Conservation (phyloP, 495 filamentous ascomycete genomes). For the Penicillium arizonense region DNA sequence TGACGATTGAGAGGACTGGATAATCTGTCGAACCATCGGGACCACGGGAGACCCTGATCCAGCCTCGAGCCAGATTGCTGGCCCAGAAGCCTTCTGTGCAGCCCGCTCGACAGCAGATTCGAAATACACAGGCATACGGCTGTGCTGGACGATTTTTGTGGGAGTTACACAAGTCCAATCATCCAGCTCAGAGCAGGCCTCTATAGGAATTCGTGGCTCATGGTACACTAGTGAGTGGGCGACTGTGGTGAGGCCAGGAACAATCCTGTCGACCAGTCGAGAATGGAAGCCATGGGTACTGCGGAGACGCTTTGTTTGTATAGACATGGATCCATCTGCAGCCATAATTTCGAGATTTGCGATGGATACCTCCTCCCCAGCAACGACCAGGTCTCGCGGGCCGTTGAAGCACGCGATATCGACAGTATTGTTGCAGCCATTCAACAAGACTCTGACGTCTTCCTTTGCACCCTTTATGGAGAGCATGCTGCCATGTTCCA, state of each 20-base stretch:
- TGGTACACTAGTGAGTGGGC: slow-evolving; percentile 26
- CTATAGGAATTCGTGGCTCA: slow-evolving; percentile 25
- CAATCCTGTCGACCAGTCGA: slow-evolving; percentile 37
- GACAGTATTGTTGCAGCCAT: not conserved
- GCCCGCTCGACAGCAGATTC: slow-evolving; percentile 33
- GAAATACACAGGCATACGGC: slow-evolving; percentile 43
- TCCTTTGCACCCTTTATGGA: not conserved
- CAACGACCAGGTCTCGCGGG: slow-evolving; percentile 33
- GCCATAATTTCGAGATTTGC: slow-evolving; percentile 12
- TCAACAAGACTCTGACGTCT: not conserved
- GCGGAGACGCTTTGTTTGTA: slow-evolving; percentile 34
- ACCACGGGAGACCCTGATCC: slow-evolving; percentile 33
- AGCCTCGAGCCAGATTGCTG: slow-evolving; percentile 39
- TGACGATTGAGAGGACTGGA: slow-evolving; percentile 5
- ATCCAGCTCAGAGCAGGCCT: slow-evolving; percentile 17
- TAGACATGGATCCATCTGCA: too few relatives aligned
- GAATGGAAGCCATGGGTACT: slow-evolving; percentile 53
- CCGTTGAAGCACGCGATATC: slow-evolving; percentile 50
- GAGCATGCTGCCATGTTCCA: not conserved
- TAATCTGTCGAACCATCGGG: slow-evolving; percentile 25
- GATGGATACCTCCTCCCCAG: slow-evolving; percentile 33
- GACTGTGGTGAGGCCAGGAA: slow-evolving; percentile 22
- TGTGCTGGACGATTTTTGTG: slow-evolving; percentile 28
- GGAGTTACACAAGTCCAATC: slow-evolving; percentile 12
- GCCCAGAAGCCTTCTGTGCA: slow-evolving; percentile 1